A percentile compares a stretch with the other conserved stretches of the same genome.
Evolutionary conservation across 345 rosid genomes (phyloP).

Genomic region (Camelina hispida): DNA sequence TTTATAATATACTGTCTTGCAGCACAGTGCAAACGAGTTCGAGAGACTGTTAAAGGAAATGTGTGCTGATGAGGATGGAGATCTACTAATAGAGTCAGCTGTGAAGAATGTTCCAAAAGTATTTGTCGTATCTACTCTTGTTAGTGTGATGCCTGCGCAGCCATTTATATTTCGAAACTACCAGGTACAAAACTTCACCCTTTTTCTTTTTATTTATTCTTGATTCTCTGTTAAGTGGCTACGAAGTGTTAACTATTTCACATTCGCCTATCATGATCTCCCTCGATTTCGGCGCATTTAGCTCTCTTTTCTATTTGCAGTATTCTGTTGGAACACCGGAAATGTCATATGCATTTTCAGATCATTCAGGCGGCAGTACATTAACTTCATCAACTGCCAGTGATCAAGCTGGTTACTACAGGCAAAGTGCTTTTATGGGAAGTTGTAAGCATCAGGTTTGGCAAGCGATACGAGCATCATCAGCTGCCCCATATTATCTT

Average conservation of each 20-base stretch:
- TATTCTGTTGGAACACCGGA: constrained; percentile 95
- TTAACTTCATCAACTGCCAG: constrained; percentile 70
- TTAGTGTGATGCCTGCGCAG: constrained; percentile 92
- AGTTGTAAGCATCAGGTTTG: constrained; percentile 95
- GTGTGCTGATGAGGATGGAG: constrained; percentile 98
- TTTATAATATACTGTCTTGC: constrained; percentile 57
- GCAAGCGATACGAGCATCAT: constrained; percentile 99
- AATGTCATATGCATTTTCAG: constrained; percentile 75
- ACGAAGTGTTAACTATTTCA: constrained; percentile 2
- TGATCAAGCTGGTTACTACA: constrained; percentile 83
- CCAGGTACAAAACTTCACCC: constrained; percentile 61
- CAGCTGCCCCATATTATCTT: constrained; percentile 99
- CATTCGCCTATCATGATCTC: constrained; percentile 9
- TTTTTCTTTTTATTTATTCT: constrained; percentile 7
- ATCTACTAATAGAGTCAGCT: constrained; percentile 90
- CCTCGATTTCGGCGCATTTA: background rate
- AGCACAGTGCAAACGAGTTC: constrained; percentile 99
- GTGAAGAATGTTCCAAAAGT: constrained; percentile 93
- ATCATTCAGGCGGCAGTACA: constrained; percentile 67
- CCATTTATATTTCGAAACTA: constrained; percentile 96
- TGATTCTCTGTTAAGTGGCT: background rate
- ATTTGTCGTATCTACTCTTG: constrained; percentile 91
- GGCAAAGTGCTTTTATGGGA: constrained; percentile 90
- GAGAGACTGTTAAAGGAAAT: constrained; percentile 95
- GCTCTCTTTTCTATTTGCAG: constrained; percentile 51